These are phyloP conservation scores for Pythium rishiriense DNA, from an alignment of 352 stramenopile species.

Conservation along the genomic window DNA sequence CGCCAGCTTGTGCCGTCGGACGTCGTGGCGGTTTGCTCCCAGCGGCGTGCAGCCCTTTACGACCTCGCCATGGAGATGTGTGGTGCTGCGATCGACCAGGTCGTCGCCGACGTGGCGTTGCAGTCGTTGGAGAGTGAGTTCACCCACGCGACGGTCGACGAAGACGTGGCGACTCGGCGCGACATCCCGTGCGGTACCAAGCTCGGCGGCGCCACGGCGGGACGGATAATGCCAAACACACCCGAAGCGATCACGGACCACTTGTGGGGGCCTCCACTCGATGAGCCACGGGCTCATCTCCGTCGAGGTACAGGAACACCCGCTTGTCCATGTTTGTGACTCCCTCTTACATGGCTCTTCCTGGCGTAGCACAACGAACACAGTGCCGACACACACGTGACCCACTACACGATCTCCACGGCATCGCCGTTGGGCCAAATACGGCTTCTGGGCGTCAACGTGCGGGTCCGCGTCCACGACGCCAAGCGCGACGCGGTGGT, in stretches of 20 bases:
- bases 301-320: neutral
- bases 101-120: neutral
- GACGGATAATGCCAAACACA: neutral
- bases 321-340: neutral
- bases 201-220: neutral
- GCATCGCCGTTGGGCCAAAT: too few relatives aligned
- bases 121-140: neutral
- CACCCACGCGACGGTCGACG: neutral
- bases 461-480: slow-evolving; percentile 3
- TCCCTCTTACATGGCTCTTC: neutral
- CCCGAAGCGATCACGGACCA: neutral
- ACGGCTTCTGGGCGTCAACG: neutral
- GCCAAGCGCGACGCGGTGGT: neutral
- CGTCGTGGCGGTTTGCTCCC: neutral
- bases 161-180: neutral
- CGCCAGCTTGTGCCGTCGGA: neutral
- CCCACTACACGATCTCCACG: neutral
- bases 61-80: neutral
- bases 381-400: neutral
- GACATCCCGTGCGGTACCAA: neutral
- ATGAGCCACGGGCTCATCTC: neutral
- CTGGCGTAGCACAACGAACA: neutral
- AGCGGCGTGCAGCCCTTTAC: neutral
- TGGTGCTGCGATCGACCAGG: neutral
- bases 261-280: neutral